Base-by-base conservation (phyloP, 2,329 filamentous ascomycete genomes). In the Fusarium sp. region DNA sequence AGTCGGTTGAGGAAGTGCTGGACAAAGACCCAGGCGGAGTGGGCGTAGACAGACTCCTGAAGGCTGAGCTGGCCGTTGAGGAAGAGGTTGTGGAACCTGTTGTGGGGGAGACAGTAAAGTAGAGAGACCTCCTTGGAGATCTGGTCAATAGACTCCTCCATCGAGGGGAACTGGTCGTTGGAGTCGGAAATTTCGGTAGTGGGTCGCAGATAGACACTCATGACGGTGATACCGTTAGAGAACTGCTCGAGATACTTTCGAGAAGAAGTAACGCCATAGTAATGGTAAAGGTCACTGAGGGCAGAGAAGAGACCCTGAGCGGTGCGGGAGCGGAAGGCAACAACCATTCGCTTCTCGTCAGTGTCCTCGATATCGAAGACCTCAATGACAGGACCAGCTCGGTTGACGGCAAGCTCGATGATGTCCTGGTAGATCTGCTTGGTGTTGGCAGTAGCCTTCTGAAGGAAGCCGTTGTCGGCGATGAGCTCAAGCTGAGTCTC, bases 201-300 rank as follows among this genome's bases (percentile, higher is more conserved):
- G 22, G 92, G 93, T 67, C 90, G 89, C 58, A 99, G 85, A 78
- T 99, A 99, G 63, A 97, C 87, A 69, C 93, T 97, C 85, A 98
- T 96, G 77, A 98, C 91, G 12, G 92, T 96, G 75, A 97, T 96
- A 61, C 95, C 95, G 77, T 99, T 99, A 73, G 93, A 95, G 83
- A 99, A 99, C 79, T 98, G 95, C 80, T 99, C 92, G 43, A 99
- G 91, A 74, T 99, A 99, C 81, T 99, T 99, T 70, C 95, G 87
- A 26, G 95, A 95, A 73, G 92, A 96, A 3, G 95, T 99, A 61
- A 98, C 86, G 39, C 95, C 94, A 74, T 99, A 99, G 85, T 97
- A 98, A 80, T 99, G 95, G 81, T 99, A 99, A 34, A 99, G 83
- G 76, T 98, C 93, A 65, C 92, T 96, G 70, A 99, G 81, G 26